Evolutionary conservation across 1,284 basidiomycete species (phyloP).

Genomic region (Bothia castanella): DNA sequence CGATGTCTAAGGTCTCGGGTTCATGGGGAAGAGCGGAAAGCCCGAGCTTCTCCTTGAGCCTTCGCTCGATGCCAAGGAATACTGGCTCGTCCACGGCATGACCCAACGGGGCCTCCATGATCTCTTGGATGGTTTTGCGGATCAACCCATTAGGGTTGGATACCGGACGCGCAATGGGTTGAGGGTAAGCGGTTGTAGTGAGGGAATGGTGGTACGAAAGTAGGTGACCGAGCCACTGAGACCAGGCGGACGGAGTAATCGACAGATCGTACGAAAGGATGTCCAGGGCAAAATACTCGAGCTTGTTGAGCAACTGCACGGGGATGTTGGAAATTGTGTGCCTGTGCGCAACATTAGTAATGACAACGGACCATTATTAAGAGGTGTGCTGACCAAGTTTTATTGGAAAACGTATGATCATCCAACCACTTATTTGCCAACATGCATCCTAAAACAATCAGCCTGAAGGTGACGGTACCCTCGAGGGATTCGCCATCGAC

Average conservation of each 20-base stretch:
- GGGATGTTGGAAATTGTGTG: conserved; percentile 74
- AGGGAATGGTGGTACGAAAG: conserved; percentile 60
- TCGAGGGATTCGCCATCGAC: conserved; percentile 53
- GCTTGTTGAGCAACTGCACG: conserved; percentile 59
- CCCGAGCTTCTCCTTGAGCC: conserved; percentile 48
- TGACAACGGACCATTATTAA: background rate
- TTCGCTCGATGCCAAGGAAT: conserved; percentile 65
- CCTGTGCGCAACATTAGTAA: conserved; percentile 40
- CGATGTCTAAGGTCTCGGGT: conserved; percentile 58
- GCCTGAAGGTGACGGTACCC: conserved; percentile 58
- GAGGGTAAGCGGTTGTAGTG: conserved; percentile 54
- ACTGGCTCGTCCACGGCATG: conserved; percentile 51
- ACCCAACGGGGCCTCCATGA: conserved; percentile 47
- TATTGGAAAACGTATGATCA: conserved; percentile 89
- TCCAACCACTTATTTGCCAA: conserved; percentile 91
- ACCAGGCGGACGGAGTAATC: conserved; percentile 60
- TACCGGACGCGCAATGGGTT: conserved; percentile 76
- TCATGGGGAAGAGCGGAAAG: conserved; percentile 38
- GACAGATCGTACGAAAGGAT: conserved; percentile 67
- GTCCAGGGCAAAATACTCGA: conserved; percentile 67
- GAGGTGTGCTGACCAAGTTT: conserved; percentile 68
- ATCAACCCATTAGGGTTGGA: conserved; percentile 63
- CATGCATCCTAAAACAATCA: conserved; percentile 82
- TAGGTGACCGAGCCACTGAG: conserved; percentile 63
- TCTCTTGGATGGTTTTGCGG: conserved; percentile 64